Evolutionary conservation across 1,284 basidiomycete genomes (phyloP), one percentile per base, ranked within the genome.

Genomic region (Sporisorium scitamineum): DNA sequence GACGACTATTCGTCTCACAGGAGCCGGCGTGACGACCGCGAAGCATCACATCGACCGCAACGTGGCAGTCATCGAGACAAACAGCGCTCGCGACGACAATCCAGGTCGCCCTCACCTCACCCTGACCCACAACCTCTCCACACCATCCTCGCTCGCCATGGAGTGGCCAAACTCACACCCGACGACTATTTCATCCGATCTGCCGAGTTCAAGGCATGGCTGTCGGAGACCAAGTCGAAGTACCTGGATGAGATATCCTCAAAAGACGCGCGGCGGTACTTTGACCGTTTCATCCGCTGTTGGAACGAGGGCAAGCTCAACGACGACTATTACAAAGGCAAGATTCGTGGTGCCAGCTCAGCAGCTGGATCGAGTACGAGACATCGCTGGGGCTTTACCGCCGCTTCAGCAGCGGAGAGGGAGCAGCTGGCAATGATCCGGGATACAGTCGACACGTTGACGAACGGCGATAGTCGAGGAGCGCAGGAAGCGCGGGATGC

Each of bases 141-240:
- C 50, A 18, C n/a, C 41, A 22, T 13, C 26, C 52, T 27, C 42
- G 44, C 18, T 11, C 31, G n/a, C 31, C 31, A 8, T 20, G 65
- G 64, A 26, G 67, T 51, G 1, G 14, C 52, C 9, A 42, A 55
- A 3, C 51, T 79, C 2, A 59, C 34, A 2, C 11, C 47, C 13
- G 67, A 78, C 41, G 74, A 77, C 60, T 79, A 78, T 67, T 79
- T 62, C 26, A 47, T 53, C n/a, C 70, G 70, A 22, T 50, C 69
- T 7, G 31, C 53, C 37, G 74, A 79, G 53, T 80, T 82, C 64
- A 80, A 79, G 29, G 61, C 64, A 9, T 80, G 79, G 79, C 69
- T 82, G 3, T 45, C 64, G n/a, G n/a, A n/a, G 4, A 37, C 47
- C 14, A 73, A 65, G 31, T 34, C 50, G 4, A 58, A 61, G 24